Base-by-base conservation (phyloP, 768 basidiomycete species). In the Hygrophoropsis aurantiaca region DNA sequence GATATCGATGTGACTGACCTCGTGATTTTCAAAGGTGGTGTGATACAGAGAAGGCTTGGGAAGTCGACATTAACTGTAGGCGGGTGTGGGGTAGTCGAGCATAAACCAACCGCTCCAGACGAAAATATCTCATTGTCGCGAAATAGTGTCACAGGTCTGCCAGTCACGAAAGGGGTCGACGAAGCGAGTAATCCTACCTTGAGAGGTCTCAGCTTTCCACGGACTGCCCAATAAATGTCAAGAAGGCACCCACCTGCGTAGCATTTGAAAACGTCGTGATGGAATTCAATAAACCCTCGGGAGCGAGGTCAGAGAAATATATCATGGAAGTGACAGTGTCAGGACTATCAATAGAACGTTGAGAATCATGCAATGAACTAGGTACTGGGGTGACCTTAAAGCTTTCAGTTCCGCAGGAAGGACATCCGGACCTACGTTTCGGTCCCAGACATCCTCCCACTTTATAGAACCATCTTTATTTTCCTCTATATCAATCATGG, bases 131-230 rank as follows among this genome's bases (percentile, higher is more conserved):
- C 58, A 30, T 72, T 67, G 41, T 85, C 77, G 48, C 74, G 64
- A 49, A 90, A 81, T 9, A 91, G 68, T 0, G 89, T 90, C 23
- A 84, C 78, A 1, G 84, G 82, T 16, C 84, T 69, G 11, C 88
- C 90, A 1, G 87, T 90, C 5, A 88, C 67, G 60, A 91, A 91
- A 1, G 88, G 87, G 2, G 90, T 91, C 2, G 87, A 84, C 0
- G 87, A 73, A 0, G 82, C 84, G 18, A 85, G 62, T 16, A 90
- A 72, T 4, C 87, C 86, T 43, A 88, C 65, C 81, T 88, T 57
- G 25, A 48, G 25, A 36, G 40, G 5, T 9, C 35, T 52, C 30
- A n/a, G 16, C 34, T 19, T 38, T 32, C 5, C 26, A 45, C 49
- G 27, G 21, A 40, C 10, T 20, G n/a, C 7, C 26, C 32, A 13